Conservation (phyloP, 2,329 filamentous ascomycete genomes). For the Metarhizium sp. region DNA sequence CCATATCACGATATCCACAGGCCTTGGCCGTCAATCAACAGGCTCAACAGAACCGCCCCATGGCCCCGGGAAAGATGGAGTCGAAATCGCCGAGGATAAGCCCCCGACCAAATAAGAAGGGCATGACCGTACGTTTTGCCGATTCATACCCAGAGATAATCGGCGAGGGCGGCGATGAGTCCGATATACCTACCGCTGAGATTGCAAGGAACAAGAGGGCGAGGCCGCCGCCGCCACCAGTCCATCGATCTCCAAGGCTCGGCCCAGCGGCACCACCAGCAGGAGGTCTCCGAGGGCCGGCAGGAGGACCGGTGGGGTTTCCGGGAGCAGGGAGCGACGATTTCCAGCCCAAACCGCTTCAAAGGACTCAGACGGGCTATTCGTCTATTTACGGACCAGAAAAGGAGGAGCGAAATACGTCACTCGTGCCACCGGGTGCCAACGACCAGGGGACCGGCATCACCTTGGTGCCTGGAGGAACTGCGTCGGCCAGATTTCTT, state of each 20-base stretch:
- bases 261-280: not conserved
- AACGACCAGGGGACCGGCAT: slow-evolving; percentile 5
- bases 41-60: slow-evolving; percentile 34
- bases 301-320: not conserved
- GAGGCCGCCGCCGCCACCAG: slow-evolving; percentile 21
- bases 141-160: slow-evolving; percentile 70
- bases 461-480: slow-evolving; percentile 22
- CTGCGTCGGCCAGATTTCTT: slow-evolving; percentile 30
- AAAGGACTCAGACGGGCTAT: slow-evolving; percentile 49
- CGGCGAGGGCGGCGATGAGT: slow-evolving; percentile 85
- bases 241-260: slow-evolving; percentile 3
- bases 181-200: slow-evolving; percentile 60
- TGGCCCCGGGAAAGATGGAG: slow-evolving; percentile 28
- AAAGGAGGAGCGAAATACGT: slow-evolving; percentile 2
- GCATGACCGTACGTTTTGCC: slow-evolving; percentile 65
- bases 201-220: slow-evolving; percentile 51
- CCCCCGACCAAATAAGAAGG: slow-evolving; percentile 48
- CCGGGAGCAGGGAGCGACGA: slow-evolving; percentile 21
- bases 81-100: slow-evolving; percentile 34
- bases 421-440: not conserved
- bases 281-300: not conserved
- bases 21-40: slow-evolving; percentile 36
- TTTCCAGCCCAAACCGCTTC: slow-evolving; percentile 45
- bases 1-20: slow-evolving; percentile 46
- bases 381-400: slow-evolving; percentile 22